Percentiles rank a stretch among this genome's conserved stretches.
Evolutionary conservation across 1,284 basidiomycete species (phyloP).

Genomic region (Wolfiporia cocos): DNA sequence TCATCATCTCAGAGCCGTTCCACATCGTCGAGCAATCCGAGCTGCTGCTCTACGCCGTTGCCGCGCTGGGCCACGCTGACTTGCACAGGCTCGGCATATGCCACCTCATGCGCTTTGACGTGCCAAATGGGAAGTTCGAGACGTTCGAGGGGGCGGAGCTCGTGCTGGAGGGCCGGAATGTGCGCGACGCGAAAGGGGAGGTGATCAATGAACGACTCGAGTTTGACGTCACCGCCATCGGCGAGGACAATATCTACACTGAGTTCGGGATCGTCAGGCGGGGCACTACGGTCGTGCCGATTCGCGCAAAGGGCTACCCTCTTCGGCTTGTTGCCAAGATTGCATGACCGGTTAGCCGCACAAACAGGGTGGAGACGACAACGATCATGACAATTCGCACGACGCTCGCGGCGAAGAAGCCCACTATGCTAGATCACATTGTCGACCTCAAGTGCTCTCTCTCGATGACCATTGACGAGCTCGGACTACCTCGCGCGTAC

Average conservation of each 20-base stretch:
- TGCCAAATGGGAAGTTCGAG: no score
- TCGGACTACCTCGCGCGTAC: constrained; percentile 4
- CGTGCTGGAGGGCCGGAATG: neutral
- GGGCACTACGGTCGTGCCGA: constrained; percentile 8
- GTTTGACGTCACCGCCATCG: constrained; percentile 6
- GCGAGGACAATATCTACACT: neutral
- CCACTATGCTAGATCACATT: constrained; percentile 5
- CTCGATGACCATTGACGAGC: constrained; percentile 1
- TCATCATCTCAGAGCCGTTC: constrained; percentile 12
- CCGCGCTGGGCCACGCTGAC: constrained; percentile 9
- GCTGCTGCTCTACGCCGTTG: constrained; percentile 14
- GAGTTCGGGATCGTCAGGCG: constrained; percentile 6
- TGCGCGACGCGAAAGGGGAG: neutral
- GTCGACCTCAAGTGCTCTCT: constrained; percentile 9
- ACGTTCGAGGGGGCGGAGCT: neutral
- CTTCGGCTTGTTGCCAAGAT: constrained; percentile 6
- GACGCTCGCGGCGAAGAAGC: neutral
- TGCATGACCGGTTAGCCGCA: neutral
- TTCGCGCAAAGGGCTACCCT: neutral
- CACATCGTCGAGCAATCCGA: constrained; percentile 10
- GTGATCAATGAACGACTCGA: neutral
- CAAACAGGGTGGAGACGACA: neutral
- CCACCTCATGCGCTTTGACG: neutral
- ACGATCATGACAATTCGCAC: constrained; percentile 1
- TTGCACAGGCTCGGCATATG: constrained; percentile 12